Evolutionary conservation across 2,329 filamentous ascomycete species (phyloP).

Genomic region (Arachnomyces sp.): DNA sequence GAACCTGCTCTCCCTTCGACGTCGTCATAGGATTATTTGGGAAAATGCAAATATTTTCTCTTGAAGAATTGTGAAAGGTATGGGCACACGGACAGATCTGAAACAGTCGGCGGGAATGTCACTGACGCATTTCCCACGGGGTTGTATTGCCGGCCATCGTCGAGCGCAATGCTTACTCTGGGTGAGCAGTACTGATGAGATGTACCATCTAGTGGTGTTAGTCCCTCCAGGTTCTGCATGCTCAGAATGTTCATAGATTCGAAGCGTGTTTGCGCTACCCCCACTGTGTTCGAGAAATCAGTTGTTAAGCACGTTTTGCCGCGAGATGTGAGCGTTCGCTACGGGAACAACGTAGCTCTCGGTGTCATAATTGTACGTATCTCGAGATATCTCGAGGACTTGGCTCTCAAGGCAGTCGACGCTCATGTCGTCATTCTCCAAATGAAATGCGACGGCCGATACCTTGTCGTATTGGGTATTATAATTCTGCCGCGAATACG

Average conservation of each 20-base stretch:
- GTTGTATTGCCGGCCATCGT: no score
- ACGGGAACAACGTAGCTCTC: slow-evolving; percentile 4
- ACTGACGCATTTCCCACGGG: no score
- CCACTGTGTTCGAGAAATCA: not conserved
- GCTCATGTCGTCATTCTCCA: slow-evolving; percentile 8
- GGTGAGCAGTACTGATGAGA: slow-evolving; percentile 2
- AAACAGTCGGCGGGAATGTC: no score
- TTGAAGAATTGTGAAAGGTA: no score
- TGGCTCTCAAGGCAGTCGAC: slow-evolving; percentile 4
- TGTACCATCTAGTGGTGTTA: not conserved
- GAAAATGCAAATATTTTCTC: no score
- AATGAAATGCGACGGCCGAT: slow-evolving; percentile 9
- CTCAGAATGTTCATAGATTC: slow-evolving; percentile 8
- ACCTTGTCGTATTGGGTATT: slow-evolving; percentile 7
- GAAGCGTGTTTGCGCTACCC: slow-evolving; percentile 2
- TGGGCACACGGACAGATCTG: no score
- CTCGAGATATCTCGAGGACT: slow-evolving; percentile 6
- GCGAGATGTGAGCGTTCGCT: no score
- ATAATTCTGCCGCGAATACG: no score
- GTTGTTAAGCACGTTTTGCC: no score
- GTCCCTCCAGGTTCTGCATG: slow-evolving; percentile 3
- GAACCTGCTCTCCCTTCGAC: no score
- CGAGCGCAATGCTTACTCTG: no score
- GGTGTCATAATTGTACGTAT: slow-evolving; percentile 4
- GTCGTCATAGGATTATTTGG: no score